Percentiles rank a stretch among this genome's conserved stretches.
Evolutionary conservation across 257 asterid genomes (phyloP).

Genomic region (Petunia secreta): DNA sequence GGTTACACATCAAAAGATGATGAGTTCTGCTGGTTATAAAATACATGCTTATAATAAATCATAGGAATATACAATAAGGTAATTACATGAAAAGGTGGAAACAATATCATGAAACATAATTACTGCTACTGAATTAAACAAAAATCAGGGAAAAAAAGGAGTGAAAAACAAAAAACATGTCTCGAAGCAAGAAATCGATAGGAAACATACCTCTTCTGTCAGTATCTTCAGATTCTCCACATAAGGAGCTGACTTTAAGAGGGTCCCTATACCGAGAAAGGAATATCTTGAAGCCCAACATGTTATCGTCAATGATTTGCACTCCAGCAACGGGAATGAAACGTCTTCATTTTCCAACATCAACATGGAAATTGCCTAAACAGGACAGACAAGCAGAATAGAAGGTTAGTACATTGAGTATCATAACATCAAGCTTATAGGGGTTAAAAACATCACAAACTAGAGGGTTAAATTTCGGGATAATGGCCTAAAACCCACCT

Average conservation of each 20-base stretch:
- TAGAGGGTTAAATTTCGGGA: not conserved
- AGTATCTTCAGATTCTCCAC: not conserved
- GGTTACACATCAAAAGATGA: not conserved
- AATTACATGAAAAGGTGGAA: not conserved
- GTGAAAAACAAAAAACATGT: not conserved
- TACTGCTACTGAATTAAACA: not conserved
- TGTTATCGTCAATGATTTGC: not conserved
- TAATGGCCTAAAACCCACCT: no score
- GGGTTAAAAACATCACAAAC: not conserved
- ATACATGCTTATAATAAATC: no score
- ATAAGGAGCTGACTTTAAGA: not conserved
- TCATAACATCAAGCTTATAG: not conserved
- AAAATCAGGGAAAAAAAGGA: not conserved
- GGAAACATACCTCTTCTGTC: not conserved
- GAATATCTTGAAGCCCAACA: not conserved
- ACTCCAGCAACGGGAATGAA: not conserved
- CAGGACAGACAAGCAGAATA: not conserved
- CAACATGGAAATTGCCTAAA: not conserved
- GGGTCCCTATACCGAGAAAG: not conserved
- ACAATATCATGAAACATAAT: not conserved
- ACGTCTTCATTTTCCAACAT: not conserved
- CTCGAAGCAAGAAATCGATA: not conserved
- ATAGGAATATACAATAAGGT: no score
- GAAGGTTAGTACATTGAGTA: not conserved
- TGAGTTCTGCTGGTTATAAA: not conserved